phyloP scores from a whole-genome alignment of 225 moss, liverwort and hornwort genomes.

The Antitrichia curtipendula region DNA sequence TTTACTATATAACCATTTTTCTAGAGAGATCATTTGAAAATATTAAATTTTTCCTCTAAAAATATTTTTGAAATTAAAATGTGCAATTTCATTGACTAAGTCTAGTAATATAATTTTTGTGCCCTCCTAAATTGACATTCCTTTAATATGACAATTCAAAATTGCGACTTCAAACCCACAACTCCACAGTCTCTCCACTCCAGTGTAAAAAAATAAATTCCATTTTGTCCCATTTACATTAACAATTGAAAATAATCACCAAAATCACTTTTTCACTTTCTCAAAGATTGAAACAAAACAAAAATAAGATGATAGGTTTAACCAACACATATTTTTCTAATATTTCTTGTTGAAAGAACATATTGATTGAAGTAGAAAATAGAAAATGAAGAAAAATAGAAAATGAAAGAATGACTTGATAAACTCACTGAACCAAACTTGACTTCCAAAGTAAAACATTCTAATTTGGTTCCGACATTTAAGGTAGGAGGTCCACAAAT shows the following conservation, averaged over 20 bases:
- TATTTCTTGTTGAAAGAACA: too few relatives aligned
- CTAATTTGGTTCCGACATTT: too few relatives aligned
- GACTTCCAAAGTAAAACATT: too few relatives aligned
- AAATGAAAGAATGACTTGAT: too few relatives aligned
- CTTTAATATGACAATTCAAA: background rate
- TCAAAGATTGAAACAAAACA: background rate
- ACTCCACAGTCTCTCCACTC: too few relatives aligned
- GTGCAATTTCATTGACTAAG: background rate
- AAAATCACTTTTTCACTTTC: background rate
- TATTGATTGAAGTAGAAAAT: too few relatives aligned
- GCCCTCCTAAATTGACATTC: background rate
- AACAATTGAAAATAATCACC: background rate
- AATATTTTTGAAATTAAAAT: background rate
- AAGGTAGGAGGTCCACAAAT: too few relatives aligned
- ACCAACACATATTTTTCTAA: background rate
- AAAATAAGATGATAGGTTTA: background rate
- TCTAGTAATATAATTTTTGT: background rate
- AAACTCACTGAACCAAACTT: too few relatives aligned
- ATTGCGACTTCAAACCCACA: background rate
- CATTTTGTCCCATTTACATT: background rate
- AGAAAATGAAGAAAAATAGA: too few relatives aligned
- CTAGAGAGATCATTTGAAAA: rapidly evolving
- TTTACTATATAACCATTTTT: background rate
- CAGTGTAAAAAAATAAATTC: background rate
- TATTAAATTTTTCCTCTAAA: background rate